Evolutionary conservation across 768 basidiomycete genomes (phyloP).

Genomic region (Collybia sordida): DNA sequence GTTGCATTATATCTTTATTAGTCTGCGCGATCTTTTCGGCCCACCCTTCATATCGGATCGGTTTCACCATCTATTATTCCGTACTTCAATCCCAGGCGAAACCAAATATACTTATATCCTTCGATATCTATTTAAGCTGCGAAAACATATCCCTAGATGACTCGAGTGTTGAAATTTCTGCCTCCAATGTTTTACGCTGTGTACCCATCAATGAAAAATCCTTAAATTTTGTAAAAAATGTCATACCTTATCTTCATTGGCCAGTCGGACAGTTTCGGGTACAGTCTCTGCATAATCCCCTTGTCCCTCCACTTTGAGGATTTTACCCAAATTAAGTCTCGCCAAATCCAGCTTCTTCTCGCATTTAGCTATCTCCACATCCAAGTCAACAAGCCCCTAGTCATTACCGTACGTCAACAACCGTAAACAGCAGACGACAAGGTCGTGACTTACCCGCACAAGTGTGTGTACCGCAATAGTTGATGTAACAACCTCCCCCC

Average conservation of each 20-base stretch:
- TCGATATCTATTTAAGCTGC: slow-evolving; percentile 42
- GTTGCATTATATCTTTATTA: no score
- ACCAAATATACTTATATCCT: no score
- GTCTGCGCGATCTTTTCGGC: no score
- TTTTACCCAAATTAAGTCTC: slow-evolving; percentile 69
- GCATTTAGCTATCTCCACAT: slow-evolving; percentile 84
- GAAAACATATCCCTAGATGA: slow-evolving; percentile 76
- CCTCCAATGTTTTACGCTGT: slow-evolving; percentile 75
- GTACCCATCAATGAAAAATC: slow-evolving; percentile 5
- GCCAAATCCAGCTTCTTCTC: slow-evolving; percentile 87
- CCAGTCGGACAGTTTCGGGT: slow-evolving; percentile 69
- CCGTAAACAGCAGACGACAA: neutral
- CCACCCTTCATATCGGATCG: no score
- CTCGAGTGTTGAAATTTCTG: slow-evolving; percentile 74
- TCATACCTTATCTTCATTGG: slow-evolving; percentile 83
- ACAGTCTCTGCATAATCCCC: slow-evolving; percentile 80
- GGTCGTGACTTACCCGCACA: slow-evolving; percentile 64
- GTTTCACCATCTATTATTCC: no score
- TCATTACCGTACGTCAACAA: neutral
- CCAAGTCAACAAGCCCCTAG: slow-evolving; percentile 88
- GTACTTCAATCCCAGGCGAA: no score
- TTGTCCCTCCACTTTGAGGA: slow-evolving; percentile 68
- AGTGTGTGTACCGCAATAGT: slow-evolving; percentile 79
- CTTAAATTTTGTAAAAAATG: neutral
- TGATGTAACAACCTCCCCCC: slow-evolving; percentile 75